phyloP scores from a whole-genome alignment of 2,329 filamentous ascomycete genomes.

The Lojkania enalia region DNA sequence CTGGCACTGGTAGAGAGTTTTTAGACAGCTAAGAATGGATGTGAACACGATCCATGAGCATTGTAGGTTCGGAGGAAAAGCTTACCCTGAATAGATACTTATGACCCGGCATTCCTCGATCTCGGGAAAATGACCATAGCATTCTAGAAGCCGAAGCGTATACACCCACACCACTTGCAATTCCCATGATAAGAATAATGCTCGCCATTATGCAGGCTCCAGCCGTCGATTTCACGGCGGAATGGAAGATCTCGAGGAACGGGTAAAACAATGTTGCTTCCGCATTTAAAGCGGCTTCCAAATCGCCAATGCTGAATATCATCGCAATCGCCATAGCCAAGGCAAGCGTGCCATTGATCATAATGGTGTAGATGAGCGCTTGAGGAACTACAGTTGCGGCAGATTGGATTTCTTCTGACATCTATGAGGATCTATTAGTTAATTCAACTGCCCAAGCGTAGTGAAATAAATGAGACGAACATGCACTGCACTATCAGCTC shows the following conservation, averaged over 20 bases:
- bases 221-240: conserved; percentile 2
- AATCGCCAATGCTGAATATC: conserved; percentile 6
- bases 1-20: not conserved
- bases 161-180: not conserved
- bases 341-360: conserved; percentile 5
- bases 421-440: conserved; percentile 1
- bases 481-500: conserved; percentile 32
- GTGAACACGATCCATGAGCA: too few species aligned
- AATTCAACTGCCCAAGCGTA: not conserved
- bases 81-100: not conserved
- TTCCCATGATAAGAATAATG: not conserved
- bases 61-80: too few species aligned
- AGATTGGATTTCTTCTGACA: conserved; percentile 12
- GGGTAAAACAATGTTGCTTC: conserved; percentile 4
- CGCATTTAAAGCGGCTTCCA: conserved; percentile 1
- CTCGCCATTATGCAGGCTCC: not conserved
- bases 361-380: conserved; percentile 4
- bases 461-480: conserved; percentile 2
- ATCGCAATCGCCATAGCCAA: conserved; percentile 5
- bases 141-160: conserved; percentile 5
- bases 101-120: conserved; percentile 13
- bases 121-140: conserved; percentile 8
- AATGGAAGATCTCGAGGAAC: conserved; percentile 3
- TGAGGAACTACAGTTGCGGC: conserved; percentile 7
- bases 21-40: not conserved